A percentile compares a stretch with the other conserved stretches of the same genome.
Conservation (phyloP, 164 flowering plant species). For the Magnolia changhungtana region DNA sequence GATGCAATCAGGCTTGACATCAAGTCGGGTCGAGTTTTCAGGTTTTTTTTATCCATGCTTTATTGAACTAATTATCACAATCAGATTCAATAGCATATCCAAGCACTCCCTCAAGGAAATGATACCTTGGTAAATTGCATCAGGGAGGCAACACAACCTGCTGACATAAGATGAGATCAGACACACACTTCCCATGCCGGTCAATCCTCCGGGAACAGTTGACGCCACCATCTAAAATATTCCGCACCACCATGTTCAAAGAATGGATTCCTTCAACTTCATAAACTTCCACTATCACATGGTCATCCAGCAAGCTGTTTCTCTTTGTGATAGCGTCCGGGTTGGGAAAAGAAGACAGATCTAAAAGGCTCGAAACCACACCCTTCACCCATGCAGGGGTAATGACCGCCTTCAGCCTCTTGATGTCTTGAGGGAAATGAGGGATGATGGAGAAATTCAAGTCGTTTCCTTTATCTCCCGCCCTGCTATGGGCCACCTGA, state of each 20-base stretch:
- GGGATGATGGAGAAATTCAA: conserved; percentile 89
- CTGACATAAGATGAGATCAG: conserved; percentile 80
- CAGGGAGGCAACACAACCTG: conserved; percentile 59
- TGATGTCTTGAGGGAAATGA: conserved; percentile 63
- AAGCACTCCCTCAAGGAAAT: background rate
- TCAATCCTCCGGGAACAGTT: conserved; percentile 96
- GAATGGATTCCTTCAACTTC: conserved; percentile 73
- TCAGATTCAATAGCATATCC: background rate
- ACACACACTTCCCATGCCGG: conserved; percentile 90
- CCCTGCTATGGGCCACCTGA: conserved; percentile 78
- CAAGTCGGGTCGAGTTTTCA: no score
- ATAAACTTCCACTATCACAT: conserved; percentile 73
- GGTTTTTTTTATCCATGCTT: background rate
- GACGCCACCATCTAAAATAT: conserved; percentile 94
- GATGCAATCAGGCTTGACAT: no score
- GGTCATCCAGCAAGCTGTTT: conserved; percentile 46
- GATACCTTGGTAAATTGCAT: conserved; percentile 4
- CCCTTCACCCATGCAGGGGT: conserved; percentile 74
- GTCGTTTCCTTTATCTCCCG: conserved; percentile 96
- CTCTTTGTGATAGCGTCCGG: conserved; percentile 35
- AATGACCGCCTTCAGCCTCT: conserved; percentile 64
- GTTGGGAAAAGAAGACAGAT: conserved; percentile 45
- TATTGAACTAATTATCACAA: background rate
- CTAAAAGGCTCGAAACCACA: conserved; percentile 50
- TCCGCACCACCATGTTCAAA: conserved; percentile 73